Base-by-base conservation (phyloP, 257 asterid genomes). In the Gynochthodes officinalis region DNA sequence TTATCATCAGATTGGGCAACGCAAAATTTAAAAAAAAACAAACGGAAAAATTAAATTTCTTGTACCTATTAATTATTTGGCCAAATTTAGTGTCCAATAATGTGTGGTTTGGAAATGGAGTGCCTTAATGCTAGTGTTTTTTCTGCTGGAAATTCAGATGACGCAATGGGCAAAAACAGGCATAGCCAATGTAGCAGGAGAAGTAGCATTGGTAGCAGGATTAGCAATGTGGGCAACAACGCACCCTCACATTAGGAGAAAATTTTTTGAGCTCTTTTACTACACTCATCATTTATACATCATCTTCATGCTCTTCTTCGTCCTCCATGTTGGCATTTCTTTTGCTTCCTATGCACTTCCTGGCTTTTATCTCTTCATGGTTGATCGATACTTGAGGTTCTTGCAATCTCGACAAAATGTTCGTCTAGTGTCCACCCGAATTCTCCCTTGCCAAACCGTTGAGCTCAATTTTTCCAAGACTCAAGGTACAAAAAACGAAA, bases 201-300 rank as follows among this genome's bases (percentile, higher is more conserved):
- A 89, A 81, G 16, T 94, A 63, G 66, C 99, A n/a, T 58, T 94
- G 16, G 5, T 87, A 14, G 86, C 89, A 8, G 97, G 97, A 64
- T 67, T 94, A 64, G 55, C 54, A 8, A 55, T 94, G 64, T 94
- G 99, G 97, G 80, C 76, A 4, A 78, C 97, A 59, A 89, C 95
- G 50, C 73, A 80, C 50, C 96, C 96, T 0, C 54, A 75, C 5
- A 88, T 89, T 15, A 86, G 99, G 76, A 84, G 96, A 73, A 94
- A 84, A 74, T 73, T 84, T 72, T 94, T 91, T 52, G 97, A 94
- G 77, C 82, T 91, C 63, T 94, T 94, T 80, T 94, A 88, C 80
- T 91, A 91, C 85, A 80, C 97, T 48, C 99, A 89, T 25, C 84
- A 91, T 68, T 79, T 94, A 33, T 94, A 94, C 85, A 84, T 83